A percentile compares a stretch with the other conserved stretches of the same genome.
Evolutionary conservation across 371 early-diverging fungal species (phyloP).

Genomic region (Neoconidiobolus thromboides): DNA sequence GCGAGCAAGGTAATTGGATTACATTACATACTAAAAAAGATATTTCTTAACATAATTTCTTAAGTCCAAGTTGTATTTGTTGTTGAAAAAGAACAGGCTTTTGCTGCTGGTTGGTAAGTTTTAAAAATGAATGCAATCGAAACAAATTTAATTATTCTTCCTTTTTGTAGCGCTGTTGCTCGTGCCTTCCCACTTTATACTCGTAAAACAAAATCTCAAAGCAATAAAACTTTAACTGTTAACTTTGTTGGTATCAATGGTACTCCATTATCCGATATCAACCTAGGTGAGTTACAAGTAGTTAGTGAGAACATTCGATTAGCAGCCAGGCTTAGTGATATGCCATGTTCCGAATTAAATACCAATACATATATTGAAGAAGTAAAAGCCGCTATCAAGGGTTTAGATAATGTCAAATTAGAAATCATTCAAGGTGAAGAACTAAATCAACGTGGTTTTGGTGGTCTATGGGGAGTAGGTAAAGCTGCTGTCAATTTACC

Average conservation of each 20-base stretch:
- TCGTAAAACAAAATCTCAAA: not conserved
- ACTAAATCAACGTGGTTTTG: not conserved
- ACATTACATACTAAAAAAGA: not conserved
- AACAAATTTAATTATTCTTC: not conserved
- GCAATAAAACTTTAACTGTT: not conserved
- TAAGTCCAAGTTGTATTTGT: not conserved
- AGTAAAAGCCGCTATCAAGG: not conserved
- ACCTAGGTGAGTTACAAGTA: not conserved
- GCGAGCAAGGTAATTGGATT: not conserved
- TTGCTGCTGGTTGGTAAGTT: conserved; percentile 2
- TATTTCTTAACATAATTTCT: not conserved
- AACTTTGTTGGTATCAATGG: not conserved
- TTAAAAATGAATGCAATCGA: not conserved
- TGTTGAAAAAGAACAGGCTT: not conserved
- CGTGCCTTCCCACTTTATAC: not conserved
- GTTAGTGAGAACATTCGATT: not conserved
- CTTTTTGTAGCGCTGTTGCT: not conserved
- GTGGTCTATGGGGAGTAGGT: conserved; percentile 4
- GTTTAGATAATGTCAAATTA: not conserved
- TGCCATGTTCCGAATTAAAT: not conserved
- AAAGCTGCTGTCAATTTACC: conserved; percentile 4
- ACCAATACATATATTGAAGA: not conserved
- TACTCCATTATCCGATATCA: not conserved
- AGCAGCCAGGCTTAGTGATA: not conserved
- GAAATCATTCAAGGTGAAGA: not conserved